Base-by-base conservation (phyloP, 129 eudicot genomes). In the Arctium lappa region DNA sequence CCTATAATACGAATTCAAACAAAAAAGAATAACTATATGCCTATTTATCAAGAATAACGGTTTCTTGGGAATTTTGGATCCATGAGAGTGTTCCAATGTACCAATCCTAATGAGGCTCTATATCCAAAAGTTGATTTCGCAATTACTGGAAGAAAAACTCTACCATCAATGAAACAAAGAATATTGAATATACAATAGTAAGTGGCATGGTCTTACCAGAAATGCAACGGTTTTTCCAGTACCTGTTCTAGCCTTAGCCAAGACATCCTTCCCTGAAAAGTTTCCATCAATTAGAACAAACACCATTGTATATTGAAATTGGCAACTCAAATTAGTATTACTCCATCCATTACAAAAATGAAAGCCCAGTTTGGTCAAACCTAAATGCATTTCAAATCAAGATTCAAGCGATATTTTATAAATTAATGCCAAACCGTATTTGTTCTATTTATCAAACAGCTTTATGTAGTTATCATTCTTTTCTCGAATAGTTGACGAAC, bases 211-310 rank as follows among this genome's bases (percentile, higher is more conserved):
- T 16, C 65, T 82, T 89, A 96, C 99, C 88, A 96, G 74, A 88
- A 96, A 96, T 38, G 99, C 99, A 30, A 96, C 98, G 9, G 99
- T 96, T 88, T 96, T 96, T 72, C 99, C 99, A 0, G 99, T 96
- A 79, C 99, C 99, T 31, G 99, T 96, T 86, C 84, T 93, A 78
- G 99, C 99, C 85, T 96, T 96, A 76, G 99, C 99, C 85, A 96
- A 70, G 18, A 96, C 98, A 81, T 96, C 99, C 89, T 96, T 96
- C 72, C 99, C 99, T 96, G 63, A 27, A 82, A 39, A 83, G 76
- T 40, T 60, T 5, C 69, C 16, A 71, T 8, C 16, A 31, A 73
- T 46, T 39, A 69, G 8, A 79, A 83, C 10, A 79, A 69, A 40
- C 5, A 31, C 15, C 33, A 30, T 12, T 18, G 1, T 34, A 62